phyloP scores from a whole-genome alignment of 2,329 filamentous ascomycete genomes.

The Colletotrichum sp. region DNA sequence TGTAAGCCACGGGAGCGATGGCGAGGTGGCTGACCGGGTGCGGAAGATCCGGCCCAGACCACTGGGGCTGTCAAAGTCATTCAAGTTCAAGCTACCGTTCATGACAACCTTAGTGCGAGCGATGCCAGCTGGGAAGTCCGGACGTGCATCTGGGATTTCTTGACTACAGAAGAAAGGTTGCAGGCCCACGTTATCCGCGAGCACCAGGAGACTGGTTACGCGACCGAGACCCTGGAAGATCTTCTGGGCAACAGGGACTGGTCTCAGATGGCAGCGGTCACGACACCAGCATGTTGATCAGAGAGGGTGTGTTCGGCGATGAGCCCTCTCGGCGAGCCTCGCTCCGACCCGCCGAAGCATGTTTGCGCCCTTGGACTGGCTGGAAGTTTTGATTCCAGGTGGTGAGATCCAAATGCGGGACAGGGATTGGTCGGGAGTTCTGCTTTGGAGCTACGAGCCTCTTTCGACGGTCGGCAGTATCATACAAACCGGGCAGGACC shows the following conservation, averaged over 20 bases:
- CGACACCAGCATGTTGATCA: not conserved
- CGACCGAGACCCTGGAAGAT: not conserved
- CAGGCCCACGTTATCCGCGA: not conserved
- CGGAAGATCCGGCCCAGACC: constrained; percentile 10
- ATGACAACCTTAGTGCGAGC: not conserved
- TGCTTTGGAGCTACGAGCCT: not conserved
- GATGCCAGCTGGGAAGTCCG: not conserved
- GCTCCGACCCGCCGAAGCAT: not conserved
- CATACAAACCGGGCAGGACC: not conserved
- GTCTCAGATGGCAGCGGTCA: not conserved
- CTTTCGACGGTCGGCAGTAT: not conserved
- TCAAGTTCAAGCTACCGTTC: not conserved
- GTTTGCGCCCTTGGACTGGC: not conserved
- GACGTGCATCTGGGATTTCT: not conserved
- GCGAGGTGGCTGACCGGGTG: constrained; percentile 5
- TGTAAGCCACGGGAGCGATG: constrained; percentile 12
- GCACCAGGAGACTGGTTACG: not conserved
- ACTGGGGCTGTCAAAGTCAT: not conserved
- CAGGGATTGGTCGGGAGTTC: not conserved
- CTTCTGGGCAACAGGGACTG: not conserved
- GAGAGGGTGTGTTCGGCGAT: not conserved
- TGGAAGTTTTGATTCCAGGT: not conserved
- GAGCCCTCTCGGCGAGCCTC: not conserved
- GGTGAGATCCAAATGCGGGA: not conserved
- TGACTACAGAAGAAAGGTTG: not conserved